These are phyloP conservation scores for Arthrobotrys sinensis DNA, from an alignment of 2,329 filamentous ascomycete genomes.

Conservation along the genomic window DNA sequence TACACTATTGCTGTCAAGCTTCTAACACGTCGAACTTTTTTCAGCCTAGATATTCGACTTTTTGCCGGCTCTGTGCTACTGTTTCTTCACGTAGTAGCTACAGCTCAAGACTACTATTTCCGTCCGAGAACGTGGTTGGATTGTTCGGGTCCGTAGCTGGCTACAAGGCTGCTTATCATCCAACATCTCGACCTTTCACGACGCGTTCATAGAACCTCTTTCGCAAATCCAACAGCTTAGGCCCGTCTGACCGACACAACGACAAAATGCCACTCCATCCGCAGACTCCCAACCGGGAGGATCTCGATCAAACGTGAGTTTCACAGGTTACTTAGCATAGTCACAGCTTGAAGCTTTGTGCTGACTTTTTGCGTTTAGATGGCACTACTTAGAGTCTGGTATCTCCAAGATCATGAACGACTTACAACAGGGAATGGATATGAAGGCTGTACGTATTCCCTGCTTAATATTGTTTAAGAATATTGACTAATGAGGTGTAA, in stretches of 20 bases:
- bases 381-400: slow-evolving; percentile 88
- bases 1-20: background rate
- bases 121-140: slow-evolving; percentile 31
- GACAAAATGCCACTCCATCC: slow-evolving; percentile 66
- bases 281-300: slow-evolving; percentile 75
- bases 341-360: background rate
- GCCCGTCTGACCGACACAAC: slow-evolving; percentile 19
- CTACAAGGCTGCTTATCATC: slow-evolving; percentile 44
- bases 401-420: slow-evolving; percentile 95
- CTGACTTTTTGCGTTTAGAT: slow-evolving; percentile 72
- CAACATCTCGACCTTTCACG: slow-evolving; percentile 49
- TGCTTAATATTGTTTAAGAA: slow-evolving; percentile 44
- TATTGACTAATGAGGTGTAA: slow-evolving; percentile 16
- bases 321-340: background rate
- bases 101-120: slow-evolving; percentile 27
- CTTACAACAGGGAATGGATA: slow-evolving; percentile 91
- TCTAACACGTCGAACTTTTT: slow-evolving; percentile 35
- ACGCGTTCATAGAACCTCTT: slow-evolving; percentile 45
- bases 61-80: slow-evolving; percentile 14
- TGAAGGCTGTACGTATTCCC: slow-evolving; percentile 79
- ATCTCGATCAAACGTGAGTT: slow-evolving; percentile 76
- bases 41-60: slow-evolving; percentile 27
- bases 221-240: slow-evolving; percentile 54
- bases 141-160: slow-evolving; percentile 32
- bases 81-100: slow-evolving; percentile 20